These are phyloP conservation scores for Begonia masoniana DNA, from an alignment of 306 rosid species.

Conservation along the genomic window DNA sequence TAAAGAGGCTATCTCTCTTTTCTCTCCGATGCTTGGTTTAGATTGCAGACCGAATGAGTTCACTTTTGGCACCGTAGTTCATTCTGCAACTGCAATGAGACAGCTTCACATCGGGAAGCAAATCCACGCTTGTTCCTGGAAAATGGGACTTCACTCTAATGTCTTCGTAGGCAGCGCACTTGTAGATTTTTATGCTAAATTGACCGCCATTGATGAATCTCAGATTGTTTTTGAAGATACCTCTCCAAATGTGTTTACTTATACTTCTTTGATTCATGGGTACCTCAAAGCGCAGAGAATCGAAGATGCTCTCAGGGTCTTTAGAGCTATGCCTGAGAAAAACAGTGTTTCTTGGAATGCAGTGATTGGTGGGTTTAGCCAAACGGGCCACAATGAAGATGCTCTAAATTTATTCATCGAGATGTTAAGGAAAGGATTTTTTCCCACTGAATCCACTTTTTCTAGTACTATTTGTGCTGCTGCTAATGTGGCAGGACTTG, in stretches of 20 bases:
- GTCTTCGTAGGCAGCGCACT: conserved; percentile 75
- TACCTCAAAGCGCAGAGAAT: conserved; percentile 44
- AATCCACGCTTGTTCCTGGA: conserved; percentile 53
- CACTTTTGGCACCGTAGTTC: conserved; percentile 64
- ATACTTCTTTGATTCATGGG: conserved; percentile 62
- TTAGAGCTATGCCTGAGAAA: conserved; percentile 57
- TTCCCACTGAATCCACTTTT: conserved; percentile 65
- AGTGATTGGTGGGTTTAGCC: conserved; percentile 74
- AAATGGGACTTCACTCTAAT: conserved; percentile 36
- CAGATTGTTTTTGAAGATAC: conserved; percentile 45
- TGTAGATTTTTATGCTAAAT: conserved; percentile 62
- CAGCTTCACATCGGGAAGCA: conserved; percentile 40
- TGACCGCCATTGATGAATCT: conserved; percentile 46
- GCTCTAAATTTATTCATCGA: conserved; percentile 52
- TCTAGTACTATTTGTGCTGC: conserved; percentile 68
- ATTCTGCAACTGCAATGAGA: conserved; percentile 32
- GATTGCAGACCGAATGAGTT: conserved; percentile 53
- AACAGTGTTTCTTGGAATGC: conserved; percentile 82
- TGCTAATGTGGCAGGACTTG: conserved; percentile 62
- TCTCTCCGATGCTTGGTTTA: conserved; percentile 46
- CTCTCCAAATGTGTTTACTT: conserved; percentile 70
- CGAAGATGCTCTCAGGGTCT: conserved; percentile 49
- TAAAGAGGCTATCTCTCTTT: conserved; percentile 41
- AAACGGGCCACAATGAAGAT: conserved; percentile 71
- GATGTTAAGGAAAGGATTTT: conserved; percentile 53